Evolutionary conservation across 2,329 filamentous ascomycete genomes (phyloP).

Genomic region (Hypoxylon sp.): DNA sequence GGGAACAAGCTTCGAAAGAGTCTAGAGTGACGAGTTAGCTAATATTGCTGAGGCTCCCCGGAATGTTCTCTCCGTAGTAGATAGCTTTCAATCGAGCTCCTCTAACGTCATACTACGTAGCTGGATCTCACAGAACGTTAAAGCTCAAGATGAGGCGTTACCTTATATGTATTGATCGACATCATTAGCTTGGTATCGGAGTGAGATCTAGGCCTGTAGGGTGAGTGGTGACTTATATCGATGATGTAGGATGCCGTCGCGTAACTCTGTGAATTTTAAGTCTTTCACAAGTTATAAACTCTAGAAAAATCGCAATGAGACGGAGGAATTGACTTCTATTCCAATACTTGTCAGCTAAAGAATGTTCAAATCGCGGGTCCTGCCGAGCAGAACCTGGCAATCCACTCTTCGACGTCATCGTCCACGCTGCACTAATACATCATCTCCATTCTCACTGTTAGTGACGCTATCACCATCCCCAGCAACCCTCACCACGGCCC

Average conservation of each 20-base stretch:
- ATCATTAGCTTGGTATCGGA: conserved; percentile 4
- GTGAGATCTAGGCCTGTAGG: conserved; percentile 1
- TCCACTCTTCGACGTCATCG: conserved; percentile 49
- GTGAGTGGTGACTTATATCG: conserved; percentile 24
- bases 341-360: background rate
- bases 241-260: conserved; percentile 27
- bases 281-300: conserved; percentile 1
- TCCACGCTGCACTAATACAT: conserved; percentile 16
- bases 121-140: conserved; percentile 12
- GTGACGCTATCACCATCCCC: conserved; percentile 20
- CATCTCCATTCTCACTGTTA: conserved; percentile 14
- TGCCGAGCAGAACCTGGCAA: conserved; percentile 27
- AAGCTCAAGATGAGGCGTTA: background rate
- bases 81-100: background rate
- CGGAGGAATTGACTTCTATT: background rate
- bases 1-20: background rate
- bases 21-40: background rate
- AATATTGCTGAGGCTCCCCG: background rate
- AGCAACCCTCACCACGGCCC: conserved; percentile 1
- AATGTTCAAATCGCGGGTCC: conserved; percentile 39
- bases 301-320: background rate
- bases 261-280: background rate
- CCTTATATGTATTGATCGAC: conserved; percentile 15
- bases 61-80: conserved; percentile 23
- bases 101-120: conserved; percentile 31